Percentiles rank a stretch among this genome's conserved stretches.
phyloP scores from a whole-genome alignment of 1,284 basidiomycete species.

The Fomitopsis betulina region DNA sequence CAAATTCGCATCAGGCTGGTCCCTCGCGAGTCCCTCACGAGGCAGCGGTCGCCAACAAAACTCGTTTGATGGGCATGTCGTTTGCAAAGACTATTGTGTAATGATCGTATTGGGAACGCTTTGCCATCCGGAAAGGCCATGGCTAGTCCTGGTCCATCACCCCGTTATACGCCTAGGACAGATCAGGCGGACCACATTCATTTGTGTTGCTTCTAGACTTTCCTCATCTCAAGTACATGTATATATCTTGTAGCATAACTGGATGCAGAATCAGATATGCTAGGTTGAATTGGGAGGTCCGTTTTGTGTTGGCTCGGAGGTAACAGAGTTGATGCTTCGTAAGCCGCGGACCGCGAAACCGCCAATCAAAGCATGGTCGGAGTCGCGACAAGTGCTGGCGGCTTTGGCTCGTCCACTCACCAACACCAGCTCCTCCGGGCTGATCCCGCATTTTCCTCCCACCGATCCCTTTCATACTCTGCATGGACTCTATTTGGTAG shows the following conservation, averaged over 20 bases:
- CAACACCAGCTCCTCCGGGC: constrained; percentile 19
- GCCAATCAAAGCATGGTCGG: constrained; percentile 20
- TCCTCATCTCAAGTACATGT: background rate
- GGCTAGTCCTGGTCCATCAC: background rate
- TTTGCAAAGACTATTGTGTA: constrained; percentile 9
- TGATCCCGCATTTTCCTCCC: constrained; percentile 11
- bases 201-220: background rate
- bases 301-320: background rate
- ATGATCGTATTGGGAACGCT: background rate
- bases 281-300: background rate
- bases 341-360: constrained; percentile 17
- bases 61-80: constrained; percentile 5
- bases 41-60: background rate
- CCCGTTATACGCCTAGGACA: background rate
- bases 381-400: constrained; percentile 15
- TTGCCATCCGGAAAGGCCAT: background rate
- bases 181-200: background rate
- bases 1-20: background rate
- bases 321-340: constrained; percentile 14
- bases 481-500: constrained; percentile 26
- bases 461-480: constrained; percentile 11
- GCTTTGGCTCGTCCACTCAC: constrained; percentile 14
- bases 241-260: background rate
- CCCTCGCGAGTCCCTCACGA: background rate
- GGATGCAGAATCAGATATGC: background rate